A percentile compares a stretch with the other conserved stretches of the same genome.
phyloP scores from a whole-genome alignment of 495 filamentous ascomycete species.

The Aspergillus cristatus region DNA sequence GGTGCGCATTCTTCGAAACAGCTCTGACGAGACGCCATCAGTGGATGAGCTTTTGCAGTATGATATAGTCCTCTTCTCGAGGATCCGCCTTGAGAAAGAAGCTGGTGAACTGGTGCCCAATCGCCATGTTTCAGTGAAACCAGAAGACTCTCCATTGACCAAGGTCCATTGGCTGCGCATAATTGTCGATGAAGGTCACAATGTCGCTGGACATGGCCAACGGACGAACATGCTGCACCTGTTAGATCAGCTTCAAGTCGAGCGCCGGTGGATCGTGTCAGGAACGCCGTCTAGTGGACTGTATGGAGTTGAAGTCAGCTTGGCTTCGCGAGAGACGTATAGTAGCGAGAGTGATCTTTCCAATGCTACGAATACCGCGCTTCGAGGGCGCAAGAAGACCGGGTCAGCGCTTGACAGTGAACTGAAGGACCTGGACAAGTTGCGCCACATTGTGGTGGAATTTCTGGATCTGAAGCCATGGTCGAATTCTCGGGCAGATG shows the following conservation, averaged over 20 bases:
- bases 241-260: slow-evolving; percentile 56
- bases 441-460: slow-evolving; percentile 58
- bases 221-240: slow-evolving; percentile 58
- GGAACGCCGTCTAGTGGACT: slow-evolving; percentile 82
- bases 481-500: slow-evolving; percentile 43
- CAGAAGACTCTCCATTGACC: slow-evolving; percentile 50
- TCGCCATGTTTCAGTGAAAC: slow-evolving; percentile 22
- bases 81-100: slow-evolving; percentile 60
- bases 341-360: slow-evolving; percentile 28
- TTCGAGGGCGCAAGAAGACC: slow-evolving; percentile 29
- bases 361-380: slow-evolving; percentile 20
- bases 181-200: slow-evolving; percentile 89
- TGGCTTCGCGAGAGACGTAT: slow-evolving; percentile 42
- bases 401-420: slow-evolving; percentile 42
- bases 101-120: slow-evolving; percentile 24
- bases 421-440: slow-evolving; percentile 60
- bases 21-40: slow-evolving; percentile 48
- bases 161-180: slow-evolving; percentile 73
- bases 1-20: slow-evolving; percentile 46
- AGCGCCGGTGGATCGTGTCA: slow-evolving; percentile 81
- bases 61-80: slow-evolving; percentile 75
- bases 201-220: slow-evolving; percentile 54
- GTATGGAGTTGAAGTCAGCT: slow-evolving; percentile 60
- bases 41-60: slow-evolving; percentile 52
- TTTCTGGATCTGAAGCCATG: slow-evolving; percentile 75